A percentile compares a stretch with the other conserved stretches of the same genome.
Conservation (phyloP, 2,329 filamentous ascomycete genomes). For the Trichophyton benhamiae region DNA sequence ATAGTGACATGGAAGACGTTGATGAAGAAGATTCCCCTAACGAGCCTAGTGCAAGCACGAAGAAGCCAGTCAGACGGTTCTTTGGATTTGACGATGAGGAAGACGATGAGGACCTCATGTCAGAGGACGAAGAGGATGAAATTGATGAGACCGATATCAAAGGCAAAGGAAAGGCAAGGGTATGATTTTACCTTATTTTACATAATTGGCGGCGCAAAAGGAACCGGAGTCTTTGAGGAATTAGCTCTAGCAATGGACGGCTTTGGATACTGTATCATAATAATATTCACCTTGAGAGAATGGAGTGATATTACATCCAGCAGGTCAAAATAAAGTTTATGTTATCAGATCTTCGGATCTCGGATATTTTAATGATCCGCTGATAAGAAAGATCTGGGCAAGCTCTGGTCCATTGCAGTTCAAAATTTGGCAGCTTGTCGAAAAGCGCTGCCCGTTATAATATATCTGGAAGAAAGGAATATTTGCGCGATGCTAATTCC, state of each 20-base stretch:
- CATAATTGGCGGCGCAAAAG: background rate
- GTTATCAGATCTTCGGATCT: background rate
- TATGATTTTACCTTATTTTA: background rate
- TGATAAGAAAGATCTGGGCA: background rate
- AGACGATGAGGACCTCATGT: slow-evolving; percentile 29
- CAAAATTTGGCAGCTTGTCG: background rate
- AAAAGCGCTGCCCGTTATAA: background rate
- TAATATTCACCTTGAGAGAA: background rate
- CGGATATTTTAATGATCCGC: background rate
- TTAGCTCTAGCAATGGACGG: background rate
- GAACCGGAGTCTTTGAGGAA: background rate
- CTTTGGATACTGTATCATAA: background rate
- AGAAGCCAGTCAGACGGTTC: slow-evolving; percentile 25
- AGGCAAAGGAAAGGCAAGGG: slow-evolving; percentile 27
- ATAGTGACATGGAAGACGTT: slow-evolving; percentile 27
- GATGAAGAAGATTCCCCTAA: slow-evolving; percentile 20
- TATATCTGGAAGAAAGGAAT: background rate
- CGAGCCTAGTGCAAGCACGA: slow-evolving; percentile 16
- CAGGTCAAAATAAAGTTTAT: too few species aligned
- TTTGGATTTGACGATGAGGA: slow-evolving; percentile 40
- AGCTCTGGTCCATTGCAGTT: background rate
- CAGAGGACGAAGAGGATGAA: slow-evolving; percentile 27
- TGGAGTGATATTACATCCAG: too few species aligned
- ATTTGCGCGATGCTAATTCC: background rate
- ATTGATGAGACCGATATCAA: slow-evolving; percentile 13